A percentile compares a stretch with the other conserved stretches of the same genome.
Evolutionary conservation across 2,329 filamentous ascomycete species (phyloP).

Genomic region (Aspergillus quadricinctus): DNA sequence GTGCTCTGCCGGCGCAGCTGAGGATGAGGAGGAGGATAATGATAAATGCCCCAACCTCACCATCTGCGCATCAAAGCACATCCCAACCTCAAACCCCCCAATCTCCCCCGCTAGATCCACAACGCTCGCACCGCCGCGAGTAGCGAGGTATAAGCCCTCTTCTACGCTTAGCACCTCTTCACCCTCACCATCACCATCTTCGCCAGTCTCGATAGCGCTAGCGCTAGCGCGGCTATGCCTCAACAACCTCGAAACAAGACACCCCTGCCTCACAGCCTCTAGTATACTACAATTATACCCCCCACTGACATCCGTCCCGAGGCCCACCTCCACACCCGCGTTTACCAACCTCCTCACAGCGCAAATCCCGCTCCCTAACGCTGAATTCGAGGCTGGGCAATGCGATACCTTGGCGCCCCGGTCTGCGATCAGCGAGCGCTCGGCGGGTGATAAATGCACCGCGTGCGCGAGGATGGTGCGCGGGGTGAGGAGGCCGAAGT

Average conservation of each 20-base stretch:
- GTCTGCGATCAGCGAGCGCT: constrained; percentile 60
- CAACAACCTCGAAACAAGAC: constrained; percentile 68
- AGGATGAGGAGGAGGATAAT: constrained; percentile 20
- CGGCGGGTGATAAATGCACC: constrained; percentile 66
- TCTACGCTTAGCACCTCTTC: constrained; percentile 70
- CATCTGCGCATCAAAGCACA: constrained; percentile 88
- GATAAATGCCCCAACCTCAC: constrained; percentile 54
- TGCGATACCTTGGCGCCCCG: constrained; percentile 68
- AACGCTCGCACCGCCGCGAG: constrained; percentile 78
- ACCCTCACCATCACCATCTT: too few relatives aligned
- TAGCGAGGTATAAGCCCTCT: constrained; percentile 82
- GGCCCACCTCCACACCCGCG: constrained; percentile 69
- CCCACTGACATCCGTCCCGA: constrained; percentile 88
- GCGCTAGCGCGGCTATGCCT: background rate
- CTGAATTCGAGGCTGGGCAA: constrained; percentile 82
- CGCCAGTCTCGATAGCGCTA: too few relatives aligned
- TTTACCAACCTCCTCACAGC: constrained; percentile 71
- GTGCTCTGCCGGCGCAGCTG: constrained; percentile 35
- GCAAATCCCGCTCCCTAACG: constrained; percentile 73
- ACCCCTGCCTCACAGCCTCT: constrained; percentile 76
- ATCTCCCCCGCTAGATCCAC: constrained; percentile 68
- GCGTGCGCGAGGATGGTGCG: constrained; percentile 82
- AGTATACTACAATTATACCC: constrained; percentile 80
- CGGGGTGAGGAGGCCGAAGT: constrained; percentile 61
- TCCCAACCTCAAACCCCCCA: constrained; percentile 79